These are phyloP conservation scores for Lindgomyces ingoldianus DNA, from an alignment of 495 filamentous ascomycete genomes.

Conservation along the genomic window DNA sequence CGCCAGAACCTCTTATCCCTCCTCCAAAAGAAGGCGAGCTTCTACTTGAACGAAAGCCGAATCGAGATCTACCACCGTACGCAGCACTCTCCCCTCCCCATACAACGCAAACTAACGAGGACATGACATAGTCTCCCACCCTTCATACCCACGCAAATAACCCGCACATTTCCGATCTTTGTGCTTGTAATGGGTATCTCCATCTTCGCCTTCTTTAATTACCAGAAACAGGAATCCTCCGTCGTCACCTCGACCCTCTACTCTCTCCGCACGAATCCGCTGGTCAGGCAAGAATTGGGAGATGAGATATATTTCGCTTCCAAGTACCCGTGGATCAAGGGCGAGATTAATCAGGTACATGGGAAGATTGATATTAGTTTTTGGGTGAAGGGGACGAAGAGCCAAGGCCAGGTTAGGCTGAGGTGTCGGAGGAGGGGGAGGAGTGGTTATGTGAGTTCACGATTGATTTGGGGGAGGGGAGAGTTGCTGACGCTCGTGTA, in stretches of 20 bases:
- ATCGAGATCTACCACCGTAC: slow-evolving; percentile 31
- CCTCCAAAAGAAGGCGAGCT: slow-evolving; percentile 31
- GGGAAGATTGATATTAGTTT: slow-evolving; percentile 87
- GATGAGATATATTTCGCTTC: slow-evolving; percentile 90
- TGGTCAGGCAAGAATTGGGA: slow-evolving; percentile 74
- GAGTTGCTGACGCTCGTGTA: not conserved
- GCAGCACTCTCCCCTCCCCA: not conserved
- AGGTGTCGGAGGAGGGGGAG: slow-evolving; percentile 70
- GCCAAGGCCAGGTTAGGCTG: slow-evolving; percentile 75
- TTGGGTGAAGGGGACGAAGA: slow-evolving; percentile 79
- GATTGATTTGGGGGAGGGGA: slow-evolving; percentile 22
- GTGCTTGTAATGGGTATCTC: slow-evolving; percentile 60
- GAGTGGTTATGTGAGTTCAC: slow-evolving; percentile 62
- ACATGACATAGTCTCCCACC: slow-evolving; percentile 29
- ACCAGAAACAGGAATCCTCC: slow-evolving; percentile 84
- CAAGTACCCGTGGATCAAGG: slow-evolving; percentile 89
- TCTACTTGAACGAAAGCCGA: slow-evolving; percentile 25
- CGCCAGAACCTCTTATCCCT: slow-evolving; percentile 31
- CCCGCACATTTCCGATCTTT: slow-evolving; percentile 61
- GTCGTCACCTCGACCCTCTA: slow-evolving; percentile 86
- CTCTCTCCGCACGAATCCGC: slow-evolving; percentile 75
- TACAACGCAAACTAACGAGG: not conserved
- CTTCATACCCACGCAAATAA: slow-evolving; percentile 28
- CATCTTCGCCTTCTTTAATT: slow-evolving; percentile 91
- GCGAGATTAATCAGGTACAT: slow-evolving; percentile 91